Evolutionary conservation across 169 alveolate genomes (phyloP), one percentile per base, ranked within the genome.

Genomic region (Plasmodium reichenowi): DNA sequence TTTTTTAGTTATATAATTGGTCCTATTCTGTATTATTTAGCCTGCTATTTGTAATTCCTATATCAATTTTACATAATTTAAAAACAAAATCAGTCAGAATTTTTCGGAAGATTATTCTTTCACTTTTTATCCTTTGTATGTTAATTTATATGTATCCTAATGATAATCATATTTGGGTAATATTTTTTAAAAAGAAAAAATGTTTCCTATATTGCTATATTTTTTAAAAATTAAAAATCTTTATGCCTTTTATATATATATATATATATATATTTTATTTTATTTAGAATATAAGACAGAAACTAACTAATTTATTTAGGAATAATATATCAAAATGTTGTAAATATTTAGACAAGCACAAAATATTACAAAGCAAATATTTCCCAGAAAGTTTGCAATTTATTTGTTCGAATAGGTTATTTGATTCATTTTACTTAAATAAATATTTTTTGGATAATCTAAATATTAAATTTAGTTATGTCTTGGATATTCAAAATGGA

Each of bases 1-100:
- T 70, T 22, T 70, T 58, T 10, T 67, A 86, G 92, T 22, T 86
- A 32, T 86, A 86, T 67, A 86, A 86, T 29, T 86, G 92, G 92
- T 71, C 92, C 5, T 72, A 72, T 45, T n/a, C 92, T n/a, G 71
- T 43, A 24, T 63, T 86, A 17, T 86, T 86, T 60, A 24, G 67
- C 47, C 26, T 86, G 47, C 26, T 71, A 24, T 50, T 86, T 54
- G 76, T 86, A 26, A 43, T 38, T 0, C 92, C 92, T n/a, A 59
- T 86, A 56, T 86, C 88, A 26, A 13, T 68, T n/a, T 66, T 86
- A 72, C 87, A 86, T 47, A 72, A 86, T 38, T 50, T n/a, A 17
- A 72, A 59, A 29, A 22, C 26, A 43, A 72, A 72, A 15, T 15
- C 52, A 5, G 29, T 71, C 38, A 86, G 50, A 48, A 73, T 64